Percentiles rank a stretch among this genome's conserved stretches.
phyloP scores from a whole-genome alignment of 805 yeast species.

The Barnettozyma populi region DNA sequence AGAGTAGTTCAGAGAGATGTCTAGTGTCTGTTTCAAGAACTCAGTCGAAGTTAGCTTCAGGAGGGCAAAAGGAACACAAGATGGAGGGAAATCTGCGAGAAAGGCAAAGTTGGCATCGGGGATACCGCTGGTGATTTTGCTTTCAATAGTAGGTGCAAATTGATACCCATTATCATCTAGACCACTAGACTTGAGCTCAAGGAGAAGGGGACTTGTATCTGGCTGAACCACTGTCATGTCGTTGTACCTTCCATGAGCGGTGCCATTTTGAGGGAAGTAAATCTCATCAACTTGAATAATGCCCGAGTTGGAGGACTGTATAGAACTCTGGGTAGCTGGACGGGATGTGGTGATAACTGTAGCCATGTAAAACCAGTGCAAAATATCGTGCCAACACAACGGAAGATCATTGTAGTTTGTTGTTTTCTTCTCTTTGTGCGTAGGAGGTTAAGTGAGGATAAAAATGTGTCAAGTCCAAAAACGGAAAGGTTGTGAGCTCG shows the following conservation, averaged over 20 bases:
- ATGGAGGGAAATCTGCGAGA: conserved; percentile 9
- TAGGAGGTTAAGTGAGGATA: not conserved
- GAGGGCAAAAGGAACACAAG: conserved; percentile 10
- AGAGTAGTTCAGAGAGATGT: conserved; percentile 1
- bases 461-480: not conserved
- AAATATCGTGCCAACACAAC: not conserved
- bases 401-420: not conserved
- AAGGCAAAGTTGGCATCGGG: conserved; percentile 2
- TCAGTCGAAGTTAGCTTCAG: conserved; percentile 9
- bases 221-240: not conserved
- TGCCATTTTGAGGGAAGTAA: not conserved
- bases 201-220: not conserved
- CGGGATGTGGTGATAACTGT: conserved; percentile 3
- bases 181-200: not conserved
- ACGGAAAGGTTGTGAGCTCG: not conserved
- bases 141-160: not conserved
- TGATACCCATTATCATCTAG: not conserved
- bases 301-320: conserved; percentile 14
- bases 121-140: not conserved
- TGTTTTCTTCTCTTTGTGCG: not conserved
- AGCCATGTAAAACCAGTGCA: not conserved
- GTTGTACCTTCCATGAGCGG: not conserved
- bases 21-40: not conserved
- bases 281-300: conserved; percentile 1
- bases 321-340: conserved; percentile 12